Conservation (phyloP, 495 filamentous ascomycete species). For the Neurospora sp. region DNA sequence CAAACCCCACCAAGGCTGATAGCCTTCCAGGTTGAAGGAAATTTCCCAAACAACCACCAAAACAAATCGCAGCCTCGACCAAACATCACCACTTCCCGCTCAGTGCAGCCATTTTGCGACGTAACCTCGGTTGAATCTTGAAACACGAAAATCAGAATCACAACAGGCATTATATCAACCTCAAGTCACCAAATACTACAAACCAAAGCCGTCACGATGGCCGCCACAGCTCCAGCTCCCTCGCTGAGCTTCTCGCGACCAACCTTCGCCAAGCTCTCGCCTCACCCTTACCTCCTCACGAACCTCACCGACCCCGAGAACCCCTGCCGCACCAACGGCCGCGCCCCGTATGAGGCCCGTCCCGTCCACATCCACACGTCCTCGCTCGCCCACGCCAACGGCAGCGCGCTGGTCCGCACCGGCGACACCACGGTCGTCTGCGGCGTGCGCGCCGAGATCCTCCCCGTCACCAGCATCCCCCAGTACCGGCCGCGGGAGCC, state of each 20-base stretch:
- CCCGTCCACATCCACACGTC: slow-evolving; percentile 61
- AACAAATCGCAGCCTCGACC: neutral
- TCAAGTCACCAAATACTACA: neutral
- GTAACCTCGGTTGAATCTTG: neutral
- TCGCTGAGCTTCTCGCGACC: slow-evolving; percentile 62
- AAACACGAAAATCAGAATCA: neutral
- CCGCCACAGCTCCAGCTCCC: slow-evolving; percentile 7
- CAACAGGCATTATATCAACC: neutral
- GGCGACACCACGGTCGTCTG: slow-evolving; percentile 90
- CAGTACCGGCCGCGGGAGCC: slow-evolving; percentile 39
- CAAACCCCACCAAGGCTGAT: slow-evolving; percentile 12
- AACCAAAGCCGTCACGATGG: slow-evolving; percentile 10
- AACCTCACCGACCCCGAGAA: slow-evolving; percentile 58
- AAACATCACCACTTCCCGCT: neutral
- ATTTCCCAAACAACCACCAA: slow-evolving; percentile 4
- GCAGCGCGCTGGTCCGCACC: slow-evolving; percentile 73
- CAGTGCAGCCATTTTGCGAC: neutral
- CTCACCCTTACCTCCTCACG: slow-evolving; percentile 78
- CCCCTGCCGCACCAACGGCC: slow-evolving; percentile 65
- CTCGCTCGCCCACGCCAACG: slow-evolving; percentile 76
- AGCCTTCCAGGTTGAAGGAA: slow-evolving; percentile 2
- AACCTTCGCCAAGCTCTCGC: slow-evolving; percentile 83
- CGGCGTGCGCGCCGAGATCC: slow-evolving; percentile 76
- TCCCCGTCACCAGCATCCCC: slow-evolving; percentile 60
- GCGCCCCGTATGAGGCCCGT: slow-evolving; percentile 57